Evolutionary conservation across 345 rosid species (phyloP), one percentile per base, ranked within the genome.

Genomic region (Gossypioides kirkii): DNA sequence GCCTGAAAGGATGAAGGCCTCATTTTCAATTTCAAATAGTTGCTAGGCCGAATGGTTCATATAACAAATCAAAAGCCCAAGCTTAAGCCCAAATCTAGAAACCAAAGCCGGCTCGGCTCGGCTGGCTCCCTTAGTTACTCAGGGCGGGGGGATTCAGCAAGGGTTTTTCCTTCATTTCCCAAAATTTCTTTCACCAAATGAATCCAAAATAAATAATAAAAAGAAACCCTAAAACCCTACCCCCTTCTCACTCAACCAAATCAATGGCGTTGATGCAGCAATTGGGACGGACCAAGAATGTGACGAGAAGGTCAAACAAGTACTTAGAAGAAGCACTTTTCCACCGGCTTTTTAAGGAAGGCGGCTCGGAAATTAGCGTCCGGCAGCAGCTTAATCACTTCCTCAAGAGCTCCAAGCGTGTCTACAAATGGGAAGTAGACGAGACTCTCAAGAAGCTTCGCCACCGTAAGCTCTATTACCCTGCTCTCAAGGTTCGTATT

Each of bases 391-490:
- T 95, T 73, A 95, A 91, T 73, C 83, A 74, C 71, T 91, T 95
- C 86, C 82, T 95, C 78, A 92, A 85, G 77, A 84, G 92, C 86
- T 83, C 87, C 66, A 95, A 92, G 77, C 92, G 89, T 66, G 98
- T 86, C 22, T 95, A 77, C 85, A 95, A 95, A 86, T 95, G 99
- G 99, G 99, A 95, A 77, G 94, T 90, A 2, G 97, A 92, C 16
- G 88, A 88, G 72, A 91, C 99, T 25, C 76, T 92, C 78, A 89
- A 82, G 84, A 92, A 89, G 81, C 98, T 95, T 73, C 92, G 99
- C 50, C 73, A 69, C 71, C 93, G 91, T 69, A 64, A 86, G 58
- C 92, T 88, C 60, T 92, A 87, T 73, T 84, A 72, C 76, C 97
- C 98, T 3, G 97, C 98, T 28, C 89, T 91, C 78, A 95, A 95